Percentiles rank a stretch among this genome's conserved stretches.
Evolutionary conservation across 2,329 filamentous ascomycete species (phyloP).

Genomic region (Diaporthe citriasiana): DNA sequence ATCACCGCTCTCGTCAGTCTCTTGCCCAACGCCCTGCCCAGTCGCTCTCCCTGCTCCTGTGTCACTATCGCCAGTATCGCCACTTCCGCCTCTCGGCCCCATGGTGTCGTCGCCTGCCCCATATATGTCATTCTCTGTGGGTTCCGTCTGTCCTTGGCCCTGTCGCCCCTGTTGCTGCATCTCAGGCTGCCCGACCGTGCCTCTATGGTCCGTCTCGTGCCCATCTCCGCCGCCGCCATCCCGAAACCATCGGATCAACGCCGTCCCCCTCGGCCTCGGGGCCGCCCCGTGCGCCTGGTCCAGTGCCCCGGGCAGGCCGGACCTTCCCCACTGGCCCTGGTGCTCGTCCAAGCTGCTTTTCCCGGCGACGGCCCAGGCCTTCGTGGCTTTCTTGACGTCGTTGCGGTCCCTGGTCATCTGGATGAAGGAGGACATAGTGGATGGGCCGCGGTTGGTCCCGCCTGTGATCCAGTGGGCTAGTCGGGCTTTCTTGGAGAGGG

Average conservation of each 20-base stretch:
- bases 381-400: slow-evolving; percentile 13
- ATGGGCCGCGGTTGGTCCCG: slow-evolving; percentile 30
- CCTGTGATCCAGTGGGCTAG: slow-evolving; percentile 38
- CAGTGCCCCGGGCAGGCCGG: slow-evolving; percentile 1
- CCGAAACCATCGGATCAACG: slow-evolving; percentile 26
- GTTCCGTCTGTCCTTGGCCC: not conserved
- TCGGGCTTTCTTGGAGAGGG: slow-evolving; percentile 37
- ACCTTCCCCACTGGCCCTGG: slow-evolving; percentile 3
- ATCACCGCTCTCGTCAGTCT: not conserved
- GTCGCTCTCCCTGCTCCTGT: not conserved
- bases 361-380: slow-evolving; percentile 48
- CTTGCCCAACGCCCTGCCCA: not conserved
- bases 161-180: not conserved
- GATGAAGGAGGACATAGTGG: slow-evolving; percentile 27
- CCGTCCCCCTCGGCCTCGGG: slow-evolving; percentile 32
- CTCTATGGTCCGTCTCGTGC: not conserved
- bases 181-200: not conserved
- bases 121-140: slow-evolving; percentile 8
- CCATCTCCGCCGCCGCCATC: not conserved
- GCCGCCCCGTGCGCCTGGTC: not conserved
- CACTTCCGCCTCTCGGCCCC: not conserved
- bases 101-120: not conserved
- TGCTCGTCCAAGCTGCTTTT: slow-evolving; percentile 13
- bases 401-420: slow-evolving; percentile 32
- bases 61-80: not conserved